Conservation (phyloP, 495 filamentous ascomycete species). For the Aspergillus sclerotioniger region DNA sequence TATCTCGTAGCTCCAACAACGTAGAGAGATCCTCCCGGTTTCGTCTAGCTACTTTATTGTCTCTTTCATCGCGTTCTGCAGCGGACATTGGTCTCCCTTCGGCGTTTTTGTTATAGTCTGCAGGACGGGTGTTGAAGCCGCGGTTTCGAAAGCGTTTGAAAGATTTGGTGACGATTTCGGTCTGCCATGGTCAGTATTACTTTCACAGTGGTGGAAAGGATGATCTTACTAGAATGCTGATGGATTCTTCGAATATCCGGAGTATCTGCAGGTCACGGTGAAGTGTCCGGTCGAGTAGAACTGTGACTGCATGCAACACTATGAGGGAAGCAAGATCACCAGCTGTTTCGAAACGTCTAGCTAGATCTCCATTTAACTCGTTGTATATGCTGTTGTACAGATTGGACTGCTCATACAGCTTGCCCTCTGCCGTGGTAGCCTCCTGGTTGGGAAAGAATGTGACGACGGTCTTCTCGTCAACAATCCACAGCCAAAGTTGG, state of each 20-base stretch:
- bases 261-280: conserved; percentile 63
- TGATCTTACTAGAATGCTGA: conserved; percentile 56
- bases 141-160: conserved; percentile 62
- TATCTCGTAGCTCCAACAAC: conserved; percentile 62
- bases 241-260: conserved; percentile 65
- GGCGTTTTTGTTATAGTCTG: conserved; percentile 48
- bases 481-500: conserved; percentile 67
- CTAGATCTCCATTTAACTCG: conserved; percentile 66
- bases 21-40: conserved; percentile 65
- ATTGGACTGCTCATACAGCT: conserved; percentile 60
- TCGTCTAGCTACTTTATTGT: conserved; percentile 49
- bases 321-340: conserved; percentile 62
- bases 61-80: conserved; percentile 47
- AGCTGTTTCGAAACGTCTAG: conserved; percentile 60
- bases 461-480: conserved; percentile 56
- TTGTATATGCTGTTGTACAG: conserved; percentile 64
- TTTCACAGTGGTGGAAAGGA: conserved; percentile 4
- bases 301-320: conserved; percentile 60
- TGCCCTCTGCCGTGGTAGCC: conserved; percentile 48
- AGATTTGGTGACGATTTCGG: conserved; percentile 60
- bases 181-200: conserved; percentile 34
- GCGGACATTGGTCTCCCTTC: conserved; percentile 42
- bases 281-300: conserved; percentile 56
- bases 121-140: conserved; percentile 42
- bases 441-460: conserved; percentile 58